phyloP scores from a whole-genome alignment of 1,284 basidiomycete genomes.

The Boletus smithii region DNA sequence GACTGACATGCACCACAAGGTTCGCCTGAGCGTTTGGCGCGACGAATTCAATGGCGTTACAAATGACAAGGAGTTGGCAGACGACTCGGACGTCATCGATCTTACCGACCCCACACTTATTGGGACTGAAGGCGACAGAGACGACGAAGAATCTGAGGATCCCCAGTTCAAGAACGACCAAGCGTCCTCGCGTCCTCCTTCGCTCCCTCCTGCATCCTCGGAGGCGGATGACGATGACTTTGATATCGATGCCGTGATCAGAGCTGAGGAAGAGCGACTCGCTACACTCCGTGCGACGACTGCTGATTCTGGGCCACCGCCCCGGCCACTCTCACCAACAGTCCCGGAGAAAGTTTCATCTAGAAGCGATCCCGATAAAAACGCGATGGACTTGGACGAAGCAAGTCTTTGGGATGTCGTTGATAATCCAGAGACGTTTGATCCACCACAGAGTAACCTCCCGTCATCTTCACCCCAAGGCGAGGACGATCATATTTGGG shows the following conservation, averaged over 20 bases:
- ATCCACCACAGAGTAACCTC: constrained; percentile 10
- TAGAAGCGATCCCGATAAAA: constrained; percentile 12
- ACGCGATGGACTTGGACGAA: constrained; percentile 45
- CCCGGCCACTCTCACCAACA: constrained; percentile 2
- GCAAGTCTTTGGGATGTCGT: constrained; percentile 51
- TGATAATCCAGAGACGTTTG: constrained; percentile 16
- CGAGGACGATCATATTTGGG: constrained; percentile 68
- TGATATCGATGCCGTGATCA: constrained; percentile 51
- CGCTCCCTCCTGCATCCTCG: constrained; percentile 48
- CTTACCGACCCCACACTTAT: constrained; percentile 29
- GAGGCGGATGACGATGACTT: constrained; percentile 54
- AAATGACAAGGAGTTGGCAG: constrained; percentile 35
- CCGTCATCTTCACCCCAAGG: constrained; percentile 16
- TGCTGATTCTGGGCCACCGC: constrained; percentile 1
- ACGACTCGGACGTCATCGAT: constrained; percentile 30
- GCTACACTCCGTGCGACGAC: constrained; percentile 18
- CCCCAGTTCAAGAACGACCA: constrained; percentile 3
- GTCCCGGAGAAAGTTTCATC: constrained; percentile 15
- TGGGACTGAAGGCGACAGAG: constrained; percentile 15
- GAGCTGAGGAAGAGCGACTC: constrained; percentile 44
- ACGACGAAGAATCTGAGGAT: constrained; percentile 31
- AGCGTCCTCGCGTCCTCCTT: constrained; percentile 36
- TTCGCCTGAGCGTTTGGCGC: constrained; percentile 67
- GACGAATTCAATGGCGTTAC: constrained; percentile 63
- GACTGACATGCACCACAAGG: constrained; percentile 40